phyloP scores from a whole-genome alignment of 2,329 filamentous ascomycete genomes.

The Aspergillus luchuensis region DNA sequence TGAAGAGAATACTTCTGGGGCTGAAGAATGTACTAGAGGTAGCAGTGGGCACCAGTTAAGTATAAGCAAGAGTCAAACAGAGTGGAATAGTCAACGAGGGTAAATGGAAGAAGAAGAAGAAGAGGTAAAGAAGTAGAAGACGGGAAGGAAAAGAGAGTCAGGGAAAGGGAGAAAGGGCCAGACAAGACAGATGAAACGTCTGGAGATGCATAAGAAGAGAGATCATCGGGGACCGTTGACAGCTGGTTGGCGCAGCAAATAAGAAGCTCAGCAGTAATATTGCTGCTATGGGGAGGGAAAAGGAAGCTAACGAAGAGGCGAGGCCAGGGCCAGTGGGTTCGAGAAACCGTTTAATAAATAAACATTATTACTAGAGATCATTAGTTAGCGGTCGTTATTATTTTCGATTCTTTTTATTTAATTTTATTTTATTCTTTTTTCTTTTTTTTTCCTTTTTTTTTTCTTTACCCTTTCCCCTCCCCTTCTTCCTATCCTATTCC shows the following conservation, averaged over 20 bases:
- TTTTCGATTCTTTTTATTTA: conserved; percentile 15
- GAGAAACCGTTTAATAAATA: conserved; percentile 20
- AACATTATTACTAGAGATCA: conserved; percentile 13
- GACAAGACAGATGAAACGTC: conserved; percentile 26
- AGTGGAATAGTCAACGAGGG: neutral
- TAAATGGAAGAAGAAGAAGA: neutral
- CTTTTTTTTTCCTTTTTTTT: neutral
- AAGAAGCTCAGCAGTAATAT: conserved; percentile 22
- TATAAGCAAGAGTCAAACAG: neutral
- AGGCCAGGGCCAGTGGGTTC: conserved; percentile 22
- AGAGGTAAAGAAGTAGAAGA: conserved; percentile 3
- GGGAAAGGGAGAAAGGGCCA: conserved; percentile 13
- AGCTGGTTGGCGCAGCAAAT: conserved; percentile 28
- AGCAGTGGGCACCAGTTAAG: neutral
- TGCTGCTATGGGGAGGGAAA: conserved; percentile 14
- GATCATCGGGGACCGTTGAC: conserved; percentile 29
- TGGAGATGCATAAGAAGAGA: conserved; percentile 26
- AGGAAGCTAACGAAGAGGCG: conserved; percentile 20
- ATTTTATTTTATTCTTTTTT: conserved; percentile 16
- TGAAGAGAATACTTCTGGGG: neutral
- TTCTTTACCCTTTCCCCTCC: no score
- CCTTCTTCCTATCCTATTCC: neutral
- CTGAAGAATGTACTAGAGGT: neutral
- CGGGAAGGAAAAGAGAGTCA: conserved; percentile 17
- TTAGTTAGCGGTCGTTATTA: conserved; percentile 9